Percentiles rank a stretch among this genome's conserved stretches.
Evolutionary conservation across 306 rosid species (phyloP).

Genomic region (Corylus heterophylla): DNA sequence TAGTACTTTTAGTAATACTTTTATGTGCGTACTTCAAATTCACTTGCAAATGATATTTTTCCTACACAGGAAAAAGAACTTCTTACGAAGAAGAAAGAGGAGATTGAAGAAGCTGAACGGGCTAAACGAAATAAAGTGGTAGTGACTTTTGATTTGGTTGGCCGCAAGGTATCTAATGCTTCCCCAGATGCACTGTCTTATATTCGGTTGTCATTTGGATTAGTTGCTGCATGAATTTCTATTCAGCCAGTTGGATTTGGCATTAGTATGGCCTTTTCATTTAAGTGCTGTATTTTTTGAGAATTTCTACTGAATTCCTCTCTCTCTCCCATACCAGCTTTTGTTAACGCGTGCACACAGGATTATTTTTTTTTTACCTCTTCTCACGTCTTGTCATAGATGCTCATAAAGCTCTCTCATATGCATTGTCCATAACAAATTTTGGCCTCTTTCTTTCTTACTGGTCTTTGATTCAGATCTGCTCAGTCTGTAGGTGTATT

Average conservation of each 20-base stretch:
- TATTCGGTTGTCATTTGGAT: constrained; percentile 20
- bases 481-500: neutral
- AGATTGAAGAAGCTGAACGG: constrained; percentile 86
- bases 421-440: constrained; percentile 17
- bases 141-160: constrained; percentile 91
- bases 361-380: neutral
- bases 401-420: neutral
- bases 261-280: constrained; percentile 1
- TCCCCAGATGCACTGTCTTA: constrained; percentile 17
- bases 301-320: constrained; percentile 5
- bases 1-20: neutral
- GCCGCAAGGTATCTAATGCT: constrained; percentile 73
- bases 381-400: constrained; percentile 13
- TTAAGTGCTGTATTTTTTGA: constrained; percentile 10
- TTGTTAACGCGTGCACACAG: neutral
- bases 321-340: constrained; percentile 1
- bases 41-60: constrained; percentile 9
- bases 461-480: constrained; percentile 13
- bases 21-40: constrained; percentile 6
- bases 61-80: constrained; percentile 82
- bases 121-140: constrained; percentile 80
- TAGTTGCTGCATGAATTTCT: constrained; percentile 17
- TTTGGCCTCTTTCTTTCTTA: neutral
- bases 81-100: constrained; percentile 78
- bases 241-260: constrained; percentile 5